phyloP scores from a whole-genome alignment of 2,329 filamentous ascomycete species.

The Talaromyces atroroseus region DNA sequence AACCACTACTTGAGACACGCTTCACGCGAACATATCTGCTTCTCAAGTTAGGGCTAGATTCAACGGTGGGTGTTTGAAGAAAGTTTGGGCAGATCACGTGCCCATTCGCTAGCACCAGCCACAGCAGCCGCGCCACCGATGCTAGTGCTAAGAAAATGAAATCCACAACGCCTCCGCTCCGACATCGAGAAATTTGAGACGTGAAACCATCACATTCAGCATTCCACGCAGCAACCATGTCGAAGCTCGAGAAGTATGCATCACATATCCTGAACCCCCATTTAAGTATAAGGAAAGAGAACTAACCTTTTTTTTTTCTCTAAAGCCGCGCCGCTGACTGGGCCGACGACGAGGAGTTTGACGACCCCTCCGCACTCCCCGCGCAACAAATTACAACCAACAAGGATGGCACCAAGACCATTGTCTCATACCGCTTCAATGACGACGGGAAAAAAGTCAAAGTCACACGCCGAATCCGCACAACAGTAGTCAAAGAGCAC shows the following conservation, averaged over 20 bases:
- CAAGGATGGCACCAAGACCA: conserved; percentile 97
- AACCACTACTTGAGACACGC: no score
- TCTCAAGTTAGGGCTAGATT: neutral
- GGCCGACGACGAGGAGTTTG: conserved; percentile 87
- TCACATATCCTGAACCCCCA: neutral
- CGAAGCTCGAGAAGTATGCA: conserved; percentile 43
- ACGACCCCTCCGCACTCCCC: conserved; percentile 79
- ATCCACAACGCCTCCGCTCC: conserved; percentile 39
- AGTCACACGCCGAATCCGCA: conserved; percentile 91
- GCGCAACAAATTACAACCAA: conserved; percentile 85
- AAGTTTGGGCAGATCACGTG: conserved; percentile 14
- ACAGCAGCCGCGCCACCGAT: conserved; percentile 29
- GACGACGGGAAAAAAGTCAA: conserved; percentile 95
- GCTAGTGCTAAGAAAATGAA: conserved; percentile 26
- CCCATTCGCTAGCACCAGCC: conserved; percentile 23
- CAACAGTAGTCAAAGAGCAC: conserved; percentile 82
- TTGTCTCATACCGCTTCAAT: conserved; percentile 83
- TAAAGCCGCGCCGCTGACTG: conserved; percentile 75
- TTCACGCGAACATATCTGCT: no score
- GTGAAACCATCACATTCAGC: conserved; percentile 20
- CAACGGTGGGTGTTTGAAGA: neutral
- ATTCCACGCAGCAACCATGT: conserved; percentile 36
- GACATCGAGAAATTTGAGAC: conserved; percentile 37
- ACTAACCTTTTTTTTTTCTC: conserved; percentile 12
- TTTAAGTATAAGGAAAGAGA: neutral